These are phyloP conservation scores for Hanseniaspora guilliermondii DNA, from an alignment of 805 yeast genomes.

Conservation along the genomic window DNA sequence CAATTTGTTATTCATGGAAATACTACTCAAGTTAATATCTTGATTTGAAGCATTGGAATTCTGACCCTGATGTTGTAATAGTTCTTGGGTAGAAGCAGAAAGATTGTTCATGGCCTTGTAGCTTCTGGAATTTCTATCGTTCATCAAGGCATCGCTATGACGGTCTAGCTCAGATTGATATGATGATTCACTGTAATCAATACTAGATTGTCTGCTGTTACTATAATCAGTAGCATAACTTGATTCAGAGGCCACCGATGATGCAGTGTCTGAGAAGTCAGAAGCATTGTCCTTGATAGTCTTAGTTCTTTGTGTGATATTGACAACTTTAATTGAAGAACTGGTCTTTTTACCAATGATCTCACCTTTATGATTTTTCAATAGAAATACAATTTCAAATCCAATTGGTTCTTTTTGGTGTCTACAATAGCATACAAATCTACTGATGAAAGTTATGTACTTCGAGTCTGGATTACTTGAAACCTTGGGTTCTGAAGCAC, in stretches of 20 bases:
- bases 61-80: constrained; percentile 11
- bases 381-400: constrained; percentile 55
- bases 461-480: constrained; percentile 23
- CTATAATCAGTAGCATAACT: constrained; percentile 12
- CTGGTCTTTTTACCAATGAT: constrained; percentile 64
- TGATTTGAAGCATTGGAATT: not conserved
- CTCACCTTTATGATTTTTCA: constrained; percentile 48
- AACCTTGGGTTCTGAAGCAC: not conserved
- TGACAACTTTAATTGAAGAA: constrained; percentile 79
- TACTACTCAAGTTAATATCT: not conserved
- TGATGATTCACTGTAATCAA: constrained; percentile 5
- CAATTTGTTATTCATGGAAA: not conserved
- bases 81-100: constrained; percentile 10
- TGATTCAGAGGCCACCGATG: constrained; percentile 12
- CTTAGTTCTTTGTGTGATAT: constrained; percentile 44
- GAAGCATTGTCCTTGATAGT: constrained; percentile 2
- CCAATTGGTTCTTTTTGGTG: constrained; percentile 88
- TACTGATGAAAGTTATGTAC: constrained; percentile 42
- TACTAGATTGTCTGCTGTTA: constrained; percentile 12
- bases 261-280: constrained; percentile 9
- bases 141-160: not conserved
- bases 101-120: not conserved
- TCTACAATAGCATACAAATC: constrained; percentile 91
- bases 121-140: not conserved
- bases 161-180: constrained; percentile 7